Base-by-base conservation (phyloP, 176 grass and related monocot species). In the Dendrocalamus sinicus region DNA sequence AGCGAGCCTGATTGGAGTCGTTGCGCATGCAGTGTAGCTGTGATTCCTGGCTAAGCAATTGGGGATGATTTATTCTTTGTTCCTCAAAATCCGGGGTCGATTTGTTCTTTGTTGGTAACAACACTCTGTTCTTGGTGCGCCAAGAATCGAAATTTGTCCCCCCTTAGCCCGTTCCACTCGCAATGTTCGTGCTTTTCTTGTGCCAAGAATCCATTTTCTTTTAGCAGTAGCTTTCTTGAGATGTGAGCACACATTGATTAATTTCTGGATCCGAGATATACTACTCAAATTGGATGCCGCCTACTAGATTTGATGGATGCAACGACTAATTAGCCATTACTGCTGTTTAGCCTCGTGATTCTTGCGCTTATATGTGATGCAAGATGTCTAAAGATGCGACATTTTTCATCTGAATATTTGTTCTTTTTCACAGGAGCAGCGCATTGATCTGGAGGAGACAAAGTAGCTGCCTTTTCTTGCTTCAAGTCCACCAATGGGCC, bases 401-500 rank as follows among this genome's bases (percentile, higher is more conserved):
- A 1, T 73, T 83, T 83, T 24, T 64, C 3, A 22, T 58, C 37
- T 78, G 73, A 79, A 72, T 72, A 72, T 72, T 7, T 66, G 41
- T 20, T 55, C 35, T 48, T 8, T 8, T 44, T 45, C 7, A 17
- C 22, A 58, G 84, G 78, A 50, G 9, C 24, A 73, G 20, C 14
- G 6, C 9, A 50, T 23, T 65, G 67, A 41, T 45, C 16, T 55
- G 7, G 11, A 54, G 67, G 14, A 2, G 59, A 28, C 15, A 8
- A 72, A 53, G 48, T 46, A 46, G 58, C 84, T 7, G 66, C 48
- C 9, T 43, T 66, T 41, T 20, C 47, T 7, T 59, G 83, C 22
- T 23, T 72, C 19, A 8, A 15, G 26, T 45, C 7, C 45, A 26
- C 3, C 12, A 26, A 95, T 98, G 96, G 93, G 88, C 3, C 83